phyloP scores from a whole-genome alignment of 441 rosid species.

The Omphalea diandra region DNA sequence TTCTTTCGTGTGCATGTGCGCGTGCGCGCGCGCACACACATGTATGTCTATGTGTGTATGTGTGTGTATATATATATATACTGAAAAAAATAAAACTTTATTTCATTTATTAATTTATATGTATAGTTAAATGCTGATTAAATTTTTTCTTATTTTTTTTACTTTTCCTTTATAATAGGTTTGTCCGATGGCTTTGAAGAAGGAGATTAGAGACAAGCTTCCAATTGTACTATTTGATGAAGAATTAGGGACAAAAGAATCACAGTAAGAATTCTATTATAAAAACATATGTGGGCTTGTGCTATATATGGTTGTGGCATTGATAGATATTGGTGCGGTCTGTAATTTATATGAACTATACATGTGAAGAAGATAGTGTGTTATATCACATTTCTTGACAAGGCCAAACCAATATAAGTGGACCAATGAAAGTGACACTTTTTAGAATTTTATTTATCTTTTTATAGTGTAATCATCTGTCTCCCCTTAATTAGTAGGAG shows the following conservation, averaged over 20 bases:
- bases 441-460: slow-evolving; percentile 8
- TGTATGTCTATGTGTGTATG: no score
- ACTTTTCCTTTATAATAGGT: slow-evolving; percentile 9
- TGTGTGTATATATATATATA: no score
- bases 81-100: no score
- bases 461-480: neutral
- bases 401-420: slow-evolving; percentile 10
- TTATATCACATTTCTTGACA: slow-evolving; percentile 18
- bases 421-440: slow-evolving; percentile 13
- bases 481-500: neutral
- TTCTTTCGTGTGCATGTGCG: no score
- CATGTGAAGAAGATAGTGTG: slow-evolving; percentile 11
- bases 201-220: slow-evolving; percentile 63
- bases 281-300: neutral
- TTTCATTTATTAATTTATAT: no score
- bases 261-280: slow-evolving; percentile 67
- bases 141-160: neutral
- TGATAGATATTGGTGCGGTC: neutral
- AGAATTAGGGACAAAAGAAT: slow-evolving; percentile 60
- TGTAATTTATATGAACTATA: slow-evolving; percentile 22
- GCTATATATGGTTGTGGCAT: neutral
- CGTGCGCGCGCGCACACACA: neutral
- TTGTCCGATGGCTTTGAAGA: slow-evolving; percentile 54
- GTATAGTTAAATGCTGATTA: no score
- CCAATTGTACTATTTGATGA: slow-evolving; percentile 71